phyloP scores from a whole-genome alignment of 163 green algal genomes.

The Chloromonas sp. region DNA sequence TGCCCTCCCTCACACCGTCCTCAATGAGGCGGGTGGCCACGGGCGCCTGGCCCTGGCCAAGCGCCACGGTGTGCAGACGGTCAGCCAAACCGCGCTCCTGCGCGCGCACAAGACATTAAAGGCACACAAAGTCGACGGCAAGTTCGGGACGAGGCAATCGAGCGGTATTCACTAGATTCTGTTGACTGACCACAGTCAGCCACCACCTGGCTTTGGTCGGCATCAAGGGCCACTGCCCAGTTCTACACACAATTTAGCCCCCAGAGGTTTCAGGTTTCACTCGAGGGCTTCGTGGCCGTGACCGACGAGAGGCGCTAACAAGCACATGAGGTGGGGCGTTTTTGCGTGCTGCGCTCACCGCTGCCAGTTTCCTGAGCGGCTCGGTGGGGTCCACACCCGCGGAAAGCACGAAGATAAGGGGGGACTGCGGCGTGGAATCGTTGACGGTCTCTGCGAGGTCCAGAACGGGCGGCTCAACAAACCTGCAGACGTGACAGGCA shows the following conservation, averaged over 20 bases:
- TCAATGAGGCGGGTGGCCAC: slow-evolving; percentile 72
- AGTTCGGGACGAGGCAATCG: no score
- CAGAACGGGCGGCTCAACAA: slow-evolving; percentile 76
- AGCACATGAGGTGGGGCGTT: no score
- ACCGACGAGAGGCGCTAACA: no score
- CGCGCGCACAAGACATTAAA: neutral
- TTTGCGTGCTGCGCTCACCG: slow-evolving; percentile 22
- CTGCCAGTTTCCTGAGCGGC: slow-evolving; percentile 69
- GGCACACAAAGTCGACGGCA: no score
- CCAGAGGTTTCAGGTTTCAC: no score
- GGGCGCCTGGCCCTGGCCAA: slow-evolving; percentile 79
- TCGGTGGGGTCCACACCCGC: slow-evolving; percentile 77
- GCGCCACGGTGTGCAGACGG: slow-evolving; percentile 63
- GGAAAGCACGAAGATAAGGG: slow-evolving; percentile 80
- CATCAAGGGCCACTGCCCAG: no score
- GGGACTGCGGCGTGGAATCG: slow-evolving; percentile 55
- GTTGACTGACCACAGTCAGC: no score
- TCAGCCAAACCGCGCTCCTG: slow-evolving; percentile 4
- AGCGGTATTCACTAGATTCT: no score
- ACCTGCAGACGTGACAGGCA: slow-evolving; percentile 24
- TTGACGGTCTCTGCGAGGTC: slow-evolving; percentile 67
- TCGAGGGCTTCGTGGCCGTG: no score
- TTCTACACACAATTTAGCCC: no score
- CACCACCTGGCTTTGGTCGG: no score
- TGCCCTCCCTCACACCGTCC: slow-evolving; percentile 58